Conservation (phyloP, 169 alveolate species). For the Theileria parva region DNA sequence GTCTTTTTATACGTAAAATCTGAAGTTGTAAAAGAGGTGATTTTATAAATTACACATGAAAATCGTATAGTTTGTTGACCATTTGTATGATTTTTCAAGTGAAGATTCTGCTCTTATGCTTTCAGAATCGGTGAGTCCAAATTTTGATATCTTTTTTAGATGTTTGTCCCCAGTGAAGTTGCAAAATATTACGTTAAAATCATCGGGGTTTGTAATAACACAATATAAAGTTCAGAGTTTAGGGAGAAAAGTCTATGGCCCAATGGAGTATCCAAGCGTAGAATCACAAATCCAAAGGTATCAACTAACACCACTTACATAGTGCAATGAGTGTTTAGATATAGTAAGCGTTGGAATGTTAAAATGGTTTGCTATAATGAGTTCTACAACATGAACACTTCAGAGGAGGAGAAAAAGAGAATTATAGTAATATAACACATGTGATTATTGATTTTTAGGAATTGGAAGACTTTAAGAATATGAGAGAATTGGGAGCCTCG, state of each 20-base stretch:
- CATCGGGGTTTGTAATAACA: not conserved
- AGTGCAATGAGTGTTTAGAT: slow-evolving; percentile 2
- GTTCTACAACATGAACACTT: slow-evolving; percentile 22
- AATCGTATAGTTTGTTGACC: not conserved
- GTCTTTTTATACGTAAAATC: not conserved
- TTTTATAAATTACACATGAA: not conserved
- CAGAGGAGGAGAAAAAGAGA: slow-evolving; percentile 40
- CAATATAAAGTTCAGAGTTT: not conserved
- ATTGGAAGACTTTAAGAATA: slow-evolving; percentile 44
- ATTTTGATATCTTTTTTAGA: not conserved
- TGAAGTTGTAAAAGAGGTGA: not conserved
- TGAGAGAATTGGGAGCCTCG: slow-evolving; percentile 23
- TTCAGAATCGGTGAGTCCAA: not conserved
- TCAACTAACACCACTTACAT: not conserved
- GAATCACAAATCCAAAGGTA: slow-evolving; percentile 7
- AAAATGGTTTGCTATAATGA: slow-evolving; percentile 28
- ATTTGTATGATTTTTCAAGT: slow-evolving; percentile 3
- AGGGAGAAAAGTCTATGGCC: not conserved
- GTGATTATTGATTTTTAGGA: slow-evolving; percentile 1
- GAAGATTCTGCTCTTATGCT: slow-evolving; percentile 1
- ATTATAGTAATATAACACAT: slow-evolving; percentile 13
- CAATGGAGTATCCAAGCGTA: not conserved
- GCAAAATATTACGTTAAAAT: not conserved
- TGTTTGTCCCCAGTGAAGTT: not conserved
- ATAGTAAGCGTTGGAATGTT: slow-evolving; percentile 41